Conservation (phyloP, 2,329 filamentous ascomycete genomes). For the Cladosporium sp. region DNA sequence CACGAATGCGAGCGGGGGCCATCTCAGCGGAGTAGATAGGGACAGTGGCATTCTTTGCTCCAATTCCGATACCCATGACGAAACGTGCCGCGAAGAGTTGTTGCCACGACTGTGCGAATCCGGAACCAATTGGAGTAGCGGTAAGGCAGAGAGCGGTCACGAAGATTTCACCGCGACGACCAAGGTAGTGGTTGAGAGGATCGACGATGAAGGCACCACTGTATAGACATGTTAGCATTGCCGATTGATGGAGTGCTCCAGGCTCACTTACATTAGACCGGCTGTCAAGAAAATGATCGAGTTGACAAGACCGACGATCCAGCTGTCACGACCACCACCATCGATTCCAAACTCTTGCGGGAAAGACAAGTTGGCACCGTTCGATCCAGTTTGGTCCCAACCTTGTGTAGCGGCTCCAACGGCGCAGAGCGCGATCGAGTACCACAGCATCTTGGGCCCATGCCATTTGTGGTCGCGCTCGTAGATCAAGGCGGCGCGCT, state of each 20-base stretch:
- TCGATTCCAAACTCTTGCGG: constrained; percentile 30
- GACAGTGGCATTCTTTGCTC: constrained; percentile 47
- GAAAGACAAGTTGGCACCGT: constrained; percentile 35
- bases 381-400: constrained; percentile 36
- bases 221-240: neutral
- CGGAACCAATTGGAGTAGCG: constrained; percentile 68
- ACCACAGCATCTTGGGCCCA: constrained; percentile 61
- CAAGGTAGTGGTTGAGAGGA: constrained; percentile 34
- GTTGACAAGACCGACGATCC: constrained; percentile 48
- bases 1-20: constrained; percentile 54
- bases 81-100: constrained; percentile 64
- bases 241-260: neutral
- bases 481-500: constrained; percentile 60
- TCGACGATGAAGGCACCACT: constrained; percentile 55
- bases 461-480: constrained; percentile 69
- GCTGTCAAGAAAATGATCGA: constrained; percentile 54
- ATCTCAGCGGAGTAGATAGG: constrained; percentile 46
- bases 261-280: constrained; percentile 34
- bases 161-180: constrained; percentile 41
- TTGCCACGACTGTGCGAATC: constrained; percentile 58
- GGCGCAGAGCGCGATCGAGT: constrained; percentile 56
- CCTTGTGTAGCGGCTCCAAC: constrained; percentile 36
- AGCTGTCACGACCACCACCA: constrained; percentile 18
- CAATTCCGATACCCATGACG: constrained; percentile 63
- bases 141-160: constrained; percentile 51